A percentile compares a stretch with the other conserved stretches of the same genome.
phyloP scores from a whole-genome alignment of 129 eudicot species.

The Lactuca sativa region DNA sequence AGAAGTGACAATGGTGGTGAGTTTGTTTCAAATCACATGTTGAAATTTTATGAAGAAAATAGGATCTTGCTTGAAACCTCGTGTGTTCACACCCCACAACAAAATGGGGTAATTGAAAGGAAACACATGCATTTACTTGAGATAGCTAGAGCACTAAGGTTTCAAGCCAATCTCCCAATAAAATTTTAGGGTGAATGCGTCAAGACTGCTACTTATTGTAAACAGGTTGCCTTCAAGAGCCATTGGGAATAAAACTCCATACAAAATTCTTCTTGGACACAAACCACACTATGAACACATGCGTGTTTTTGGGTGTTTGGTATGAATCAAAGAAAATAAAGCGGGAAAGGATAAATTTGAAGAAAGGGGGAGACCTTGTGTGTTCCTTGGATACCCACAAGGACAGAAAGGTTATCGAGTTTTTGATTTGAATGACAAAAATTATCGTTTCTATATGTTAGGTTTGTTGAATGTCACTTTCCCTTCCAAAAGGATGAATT shows the following conservation, averaged over 20 bases:
- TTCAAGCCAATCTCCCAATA: constrained; percentile 14
- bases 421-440: no score
- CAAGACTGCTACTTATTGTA: background rate
- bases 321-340: background rate
- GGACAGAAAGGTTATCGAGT: background rate
- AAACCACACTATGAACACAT: no score
- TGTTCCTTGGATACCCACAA: constrained; percentile 19
- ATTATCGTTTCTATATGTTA: no score
- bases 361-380: no score
- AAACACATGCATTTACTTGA: constrained; percentile 17
- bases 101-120: background rate
- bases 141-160: background rate
- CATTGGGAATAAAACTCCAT: no score
- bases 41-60: no score
- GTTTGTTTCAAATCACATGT: no score
- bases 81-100: constrained; percentile 24
- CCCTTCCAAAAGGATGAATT: no score
- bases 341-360: background rate
- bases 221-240: background rate
- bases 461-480: no score
- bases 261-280: no score
- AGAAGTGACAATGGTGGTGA: no score
- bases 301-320: constrained; percentile 10
- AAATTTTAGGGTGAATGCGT: background rate
- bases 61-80: no score